phyloP scores from a whole-genome alignment of 164 flowering plant species.

The Nelumbo lutea region DNA sequence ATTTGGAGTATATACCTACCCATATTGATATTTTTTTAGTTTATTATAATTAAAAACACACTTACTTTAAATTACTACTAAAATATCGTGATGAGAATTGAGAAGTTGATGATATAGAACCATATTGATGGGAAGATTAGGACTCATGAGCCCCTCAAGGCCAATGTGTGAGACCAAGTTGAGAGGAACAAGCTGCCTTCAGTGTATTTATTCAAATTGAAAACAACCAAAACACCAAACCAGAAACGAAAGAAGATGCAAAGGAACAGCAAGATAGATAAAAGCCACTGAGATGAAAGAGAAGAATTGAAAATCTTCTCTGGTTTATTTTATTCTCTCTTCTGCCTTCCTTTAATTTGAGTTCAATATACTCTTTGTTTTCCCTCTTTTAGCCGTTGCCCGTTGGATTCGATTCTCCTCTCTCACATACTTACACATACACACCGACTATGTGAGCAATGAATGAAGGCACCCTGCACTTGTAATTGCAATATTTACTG shows the following conservation, averaged over 20 bases:
- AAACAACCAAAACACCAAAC: neutral
- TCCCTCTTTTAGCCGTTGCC: neutral
- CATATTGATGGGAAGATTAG: no score
- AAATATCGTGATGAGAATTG: no score
- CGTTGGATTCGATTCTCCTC: conserved; percentile 7
- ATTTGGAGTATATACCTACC: neutral
- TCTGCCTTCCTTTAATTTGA: no score
- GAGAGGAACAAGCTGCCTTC: neutral
- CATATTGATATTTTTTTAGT: neutral
- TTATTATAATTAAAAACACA: neutral
- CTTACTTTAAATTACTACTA: no score
- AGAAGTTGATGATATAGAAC: no score
- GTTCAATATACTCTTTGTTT: neutral
- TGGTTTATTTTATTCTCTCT: neutral
- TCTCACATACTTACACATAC: conserved; percentile 20
- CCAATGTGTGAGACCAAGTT: neutral
- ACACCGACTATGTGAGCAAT: conserved; percentile 44
- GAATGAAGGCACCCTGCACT: conserved; percentile 45
- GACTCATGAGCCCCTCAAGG: neutral
- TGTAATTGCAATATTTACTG: conserved; percentile 56
- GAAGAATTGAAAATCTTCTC: neutral
- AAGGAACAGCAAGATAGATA: neutral
- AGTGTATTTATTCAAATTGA: neutral
- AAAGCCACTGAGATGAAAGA: no score
- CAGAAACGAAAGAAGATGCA: neutral